These are phyloP conservation scores for Arctium lappa DNA, from an alignment of 129 eudicot genomes.

Conservation along the genomic window DNA sequence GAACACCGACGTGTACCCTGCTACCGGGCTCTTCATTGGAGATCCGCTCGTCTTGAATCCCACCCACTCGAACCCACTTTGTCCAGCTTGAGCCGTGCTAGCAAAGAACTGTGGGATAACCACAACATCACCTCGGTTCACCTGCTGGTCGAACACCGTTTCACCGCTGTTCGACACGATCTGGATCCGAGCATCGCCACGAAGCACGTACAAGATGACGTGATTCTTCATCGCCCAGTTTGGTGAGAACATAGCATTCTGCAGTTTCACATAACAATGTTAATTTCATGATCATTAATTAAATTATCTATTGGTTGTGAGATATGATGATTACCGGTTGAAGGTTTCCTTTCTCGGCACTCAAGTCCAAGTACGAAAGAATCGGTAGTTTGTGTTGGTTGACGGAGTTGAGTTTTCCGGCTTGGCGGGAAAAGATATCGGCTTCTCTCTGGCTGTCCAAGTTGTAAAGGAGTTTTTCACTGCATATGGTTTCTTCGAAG, in stretches of 20 bases:
- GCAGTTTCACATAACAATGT: neutral
- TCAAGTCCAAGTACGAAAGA: slow-evolving; percentile 48
- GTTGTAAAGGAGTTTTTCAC: slow-evolving; percentile 39
- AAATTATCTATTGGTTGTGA: no score
- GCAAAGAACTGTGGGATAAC: slow-evolving; percentile 75
- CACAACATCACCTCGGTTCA: slow-evolving; percentile 55
- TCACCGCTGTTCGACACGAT: slow-evolving; percentile 49
- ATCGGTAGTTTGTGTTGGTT: slow-evolving; percentile 57
- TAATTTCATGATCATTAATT: neutral
- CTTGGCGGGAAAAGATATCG: slow-evolving; percentile 49
- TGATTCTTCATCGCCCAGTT: slow-evolving; percentile 62
- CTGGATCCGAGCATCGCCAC: slow-evolving; percentile 57
- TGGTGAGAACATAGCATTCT: slow-evolving; percentile 54
- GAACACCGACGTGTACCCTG: slow-evolving; percentile 73
- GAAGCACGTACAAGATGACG: slow-evolving; percentile 44
- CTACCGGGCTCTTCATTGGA: slow-evolving; percentile 57
- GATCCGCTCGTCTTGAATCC: slow-evolving; percentile 61
- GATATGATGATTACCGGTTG: slow-evolving; percentile 26
- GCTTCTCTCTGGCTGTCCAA: slow-evolving; percentile 46
- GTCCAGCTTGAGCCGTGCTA: slow-evolving; percentile 40
- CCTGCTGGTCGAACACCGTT: slow-evolving; percentile 50
- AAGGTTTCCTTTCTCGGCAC: slow-evolving; percentile 66
- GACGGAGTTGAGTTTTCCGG: slow-evolving; percentile 45
- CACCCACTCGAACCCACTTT: slow-evolving; percentile 64
- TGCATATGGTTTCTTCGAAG: slow-evolving; percentile 54